phyloP scores from a whole-genome alignment of 345 rosid species.

The Sapria himalayana region DNA sequence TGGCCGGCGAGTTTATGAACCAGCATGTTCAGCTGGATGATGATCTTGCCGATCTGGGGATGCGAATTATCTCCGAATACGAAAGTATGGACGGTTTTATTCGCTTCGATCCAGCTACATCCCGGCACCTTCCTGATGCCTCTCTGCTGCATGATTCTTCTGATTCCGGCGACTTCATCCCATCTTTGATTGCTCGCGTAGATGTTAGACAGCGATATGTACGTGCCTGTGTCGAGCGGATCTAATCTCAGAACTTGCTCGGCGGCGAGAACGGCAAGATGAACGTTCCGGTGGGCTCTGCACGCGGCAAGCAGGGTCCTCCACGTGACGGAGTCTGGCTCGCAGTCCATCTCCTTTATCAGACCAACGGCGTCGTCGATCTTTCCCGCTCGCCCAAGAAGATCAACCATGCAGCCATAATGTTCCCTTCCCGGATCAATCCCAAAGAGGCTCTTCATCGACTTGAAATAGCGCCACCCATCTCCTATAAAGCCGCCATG shows the following conservation, averaged over 20 bases:
- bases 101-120: slow-evolving; percentile 59
- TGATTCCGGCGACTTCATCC: slow-evolving; percentile 29
- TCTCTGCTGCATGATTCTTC: slow-evolving; percentile 25
- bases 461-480: slow-evolving; percentile 36
- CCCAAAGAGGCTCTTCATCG: slow-evolving; percentile 40
- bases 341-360: slow-evolving; percentile 35
- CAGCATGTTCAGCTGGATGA: slow-evolving; percentile 16
- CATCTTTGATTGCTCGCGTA: slow-evolving; percentile 48
- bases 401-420: slow-evolving; percentile 61
- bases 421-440: slow-evolving; percentile 49
- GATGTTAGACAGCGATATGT: slow-evolving; percentile 44
- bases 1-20: slow-evolving; percentile 17
- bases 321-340: slow-evolving; percentile 54
- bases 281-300: slow-evolving; percentile 33
- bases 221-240: slow-evolving; percentile 44
- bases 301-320: slow-evolving; percentile 45
- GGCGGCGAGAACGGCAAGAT: slow-evolving; percentile 35
- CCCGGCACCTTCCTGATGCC: slow-evolving; percentile 49
- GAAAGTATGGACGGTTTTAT: slow-evolving; percentile 41
- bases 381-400: slow-evolving; percentile 53
- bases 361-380: slow-evolving; percentile 35
- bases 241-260: slow-evolving; percentile 33
- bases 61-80: slow-evolving; percentile 42
- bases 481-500: slow-evolving; percentile 47
- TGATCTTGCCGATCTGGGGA: slow-evolving; percentile 27